These are phyloP conservation scores for Epichloe gansuensis DNA, from an alignment of 2,329 filamentous ascomycete species.

Conservation along the genomic window DNA sequence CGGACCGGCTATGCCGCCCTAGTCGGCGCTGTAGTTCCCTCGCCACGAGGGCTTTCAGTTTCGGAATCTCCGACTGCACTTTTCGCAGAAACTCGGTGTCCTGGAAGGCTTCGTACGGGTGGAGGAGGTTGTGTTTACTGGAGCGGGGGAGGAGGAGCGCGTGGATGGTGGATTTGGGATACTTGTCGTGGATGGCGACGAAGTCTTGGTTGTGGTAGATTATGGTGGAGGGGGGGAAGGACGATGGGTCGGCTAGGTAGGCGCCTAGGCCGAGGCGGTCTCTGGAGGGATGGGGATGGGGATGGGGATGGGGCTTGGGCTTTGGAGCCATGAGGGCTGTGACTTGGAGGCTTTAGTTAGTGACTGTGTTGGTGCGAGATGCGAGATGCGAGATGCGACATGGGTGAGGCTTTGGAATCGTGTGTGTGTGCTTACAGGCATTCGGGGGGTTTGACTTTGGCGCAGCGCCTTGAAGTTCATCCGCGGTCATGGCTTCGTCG, in stretches of 20 bases:
- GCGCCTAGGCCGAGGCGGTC: slow-evolving; percentile 49
- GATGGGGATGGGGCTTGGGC: slow-evolving; percentile 19
- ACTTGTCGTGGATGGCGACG: slow-evolving; percentile 70
- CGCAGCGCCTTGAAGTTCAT: slow-evolving; percentile 28
- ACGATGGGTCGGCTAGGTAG: slow-evolving; percentile 52
- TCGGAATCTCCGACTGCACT: slow-evolving; percentile 47
- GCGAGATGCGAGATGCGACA: background rate
- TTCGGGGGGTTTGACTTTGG: slow-evolving; percentile 19
- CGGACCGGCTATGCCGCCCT: slow-evolving; percentile 48
- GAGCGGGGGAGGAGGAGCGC: slow-evolving; percentile 76
- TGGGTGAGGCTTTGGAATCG: background rate
- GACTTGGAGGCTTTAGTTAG: slow-evolving; percentile 12
- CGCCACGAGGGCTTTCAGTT: slow-evolving; percentile 53
- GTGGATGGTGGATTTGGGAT: slow-evolving; percentile 76
- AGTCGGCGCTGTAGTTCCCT: slow-evolving; percentile 60
- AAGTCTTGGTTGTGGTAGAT: slow-evolving; percentile 56
- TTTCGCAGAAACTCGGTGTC: slow-evolving; percentile 54
- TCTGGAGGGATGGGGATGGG: slow-evolving; percentile 24
- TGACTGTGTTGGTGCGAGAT: background rate
- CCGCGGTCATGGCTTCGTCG: slow-evolving; percentile 29
- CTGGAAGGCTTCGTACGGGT: slow-evolving; percentile 68
- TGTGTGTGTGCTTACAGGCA: slow-evolving; percentile 25
- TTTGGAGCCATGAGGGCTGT: slow-evolving; percentile 25
- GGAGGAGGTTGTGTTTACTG: slow-evolving; percentile 41
- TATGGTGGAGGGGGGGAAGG: slow-evolving; percentile 46